A percentile compares a stretch with the other conserved stretches of the same genome.
phyloP scores from a whole-genome alignment of 116 monocot genomes.

The Trichopus zeylanicus region DNA sequence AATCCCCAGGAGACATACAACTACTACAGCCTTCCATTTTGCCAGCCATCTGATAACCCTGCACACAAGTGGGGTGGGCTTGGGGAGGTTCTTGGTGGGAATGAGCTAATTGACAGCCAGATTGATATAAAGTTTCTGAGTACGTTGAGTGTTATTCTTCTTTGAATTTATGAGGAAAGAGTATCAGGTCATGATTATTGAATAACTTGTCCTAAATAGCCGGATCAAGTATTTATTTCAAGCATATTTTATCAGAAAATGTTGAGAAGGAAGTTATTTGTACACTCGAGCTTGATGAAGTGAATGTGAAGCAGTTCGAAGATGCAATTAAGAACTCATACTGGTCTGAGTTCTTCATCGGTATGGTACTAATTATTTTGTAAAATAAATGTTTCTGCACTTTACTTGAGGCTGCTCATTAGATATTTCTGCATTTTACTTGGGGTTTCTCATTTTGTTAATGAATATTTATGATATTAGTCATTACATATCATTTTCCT shows the following conservation, averaged over 20 bases:
- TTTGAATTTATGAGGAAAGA: no score
- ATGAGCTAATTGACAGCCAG: slow-evolving; percentile 97
- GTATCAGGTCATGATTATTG: no score
- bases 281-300: slow-evolving; percentile 61
- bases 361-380: slow-evolving; percentile 29
- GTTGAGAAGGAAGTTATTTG: slow-evolving; percentile 69
- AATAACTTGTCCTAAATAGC: no score
- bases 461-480: no score
- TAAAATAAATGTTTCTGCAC: no score
- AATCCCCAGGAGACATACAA: slow-evolving; percentile 99
- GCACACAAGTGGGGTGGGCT: no score
- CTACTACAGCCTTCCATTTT: slow-evolving; percentile 98
- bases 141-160: slow-evolving; percentile 11
- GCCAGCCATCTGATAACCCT: slow-evolving; percentile 62
- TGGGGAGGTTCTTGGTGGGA: no score
- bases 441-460: no score
- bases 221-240: no score
- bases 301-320: slow-evolving; percentile 66
- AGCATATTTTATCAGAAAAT: no score
- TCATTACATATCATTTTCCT: neutral
- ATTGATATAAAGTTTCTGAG: slow-evolving; percentile 80
- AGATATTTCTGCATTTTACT: no score
- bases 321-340: slow-evolving; percentile 82
- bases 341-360: slow-evolving; percentile 95
- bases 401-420: no score